Evolutionary conservation across 768 basidiomycete species (phyloP).

Genomic region (Phylloporus arenicola): DNA sequence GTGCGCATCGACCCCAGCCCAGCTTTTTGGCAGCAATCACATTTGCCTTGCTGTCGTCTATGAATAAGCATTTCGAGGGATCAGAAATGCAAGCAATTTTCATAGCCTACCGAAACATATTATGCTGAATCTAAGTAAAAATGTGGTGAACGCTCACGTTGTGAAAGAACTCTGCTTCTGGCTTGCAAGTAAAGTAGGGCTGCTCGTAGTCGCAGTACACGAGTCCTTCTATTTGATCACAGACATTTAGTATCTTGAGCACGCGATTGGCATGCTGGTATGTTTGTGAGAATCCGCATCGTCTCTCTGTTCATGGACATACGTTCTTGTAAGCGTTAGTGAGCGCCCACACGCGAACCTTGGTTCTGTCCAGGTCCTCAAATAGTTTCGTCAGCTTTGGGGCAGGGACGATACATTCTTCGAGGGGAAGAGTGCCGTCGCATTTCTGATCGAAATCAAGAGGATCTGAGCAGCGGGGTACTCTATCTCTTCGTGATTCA

Average conservation of each 20-base stretch:
- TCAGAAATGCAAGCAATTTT: conserved; percentile 53
- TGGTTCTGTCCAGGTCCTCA: conserved; percentile 71
- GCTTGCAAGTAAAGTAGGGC: conserved; percentile 72
- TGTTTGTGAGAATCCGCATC: conserved; percentile 4
- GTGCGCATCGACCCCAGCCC: conserved; percentile 70
- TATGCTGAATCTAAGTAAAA: background rate
- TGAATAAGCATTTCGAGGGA: conserved; percentile 67
- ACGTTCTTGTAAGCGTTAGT: conserved; percentile 82
- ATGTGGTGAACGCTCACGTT: conserved; percentile 37
- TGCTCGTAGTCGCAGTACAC: conserved; percentile 74
- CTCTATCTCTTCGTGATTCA: background rate
- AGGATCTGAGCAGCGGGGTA: conserved; percentile 50
- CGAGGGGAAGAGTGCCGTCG: conserved; percentile 78
- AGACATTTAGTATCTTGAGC: conserved; percentile 63
- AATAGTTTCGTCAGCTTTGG: conserved; percentile 60
- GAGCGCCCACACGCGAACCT: conserved; percentile 76
- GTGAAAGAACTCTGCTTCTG: conserved; percentile 65
- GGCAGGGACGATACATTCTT: conserved; percentile 68
- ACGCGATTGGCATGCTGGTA: conserved; percentile 77
- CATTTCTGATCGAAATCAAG: conserved; percentile 81
- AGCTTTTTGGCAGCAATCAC: conserved; percentile 58
- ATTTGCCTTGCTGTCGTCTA: conserved; percentile 73
- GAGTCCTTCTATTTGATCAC: conserved; percentile 67
- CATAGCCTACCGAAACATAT: conserved; percentile 49
- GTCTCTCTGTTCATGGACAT: conserved; percentile 18